A percentile compares a stretch with the other conserved stretches of the same genome.
Conservation (phyloP, 108 stramenopile species). For the Fragilariopsis cylindrus region DNA sequence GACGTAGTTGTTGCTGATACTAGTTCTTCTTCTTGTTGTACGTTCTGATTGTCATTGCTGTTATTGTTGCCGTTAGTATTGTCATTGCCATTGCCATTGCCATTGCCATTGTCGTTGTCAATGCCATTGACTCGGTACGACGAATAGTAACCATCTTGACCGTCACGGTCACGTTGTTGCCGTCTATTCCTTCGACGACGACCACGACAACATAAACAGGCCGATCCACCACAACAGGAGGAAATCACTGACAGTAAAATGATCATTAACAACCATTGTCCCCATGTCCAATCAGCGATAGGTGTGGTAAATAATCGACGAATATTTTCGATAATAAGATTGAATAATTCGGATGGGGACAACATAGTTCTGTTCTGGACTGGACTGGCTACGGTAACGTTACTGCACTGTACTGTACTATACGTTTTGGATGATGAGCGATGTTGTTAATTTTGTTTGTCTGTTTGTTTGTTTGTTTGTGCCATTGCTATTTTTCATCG, state of each 20-base stretch:
- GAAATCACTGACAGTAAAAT: not conserved
- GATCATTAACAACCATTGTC: not conserved
- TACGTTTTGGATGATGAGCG: too few species aligned
- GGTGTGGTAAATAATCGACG: slow-evolving; percentile 7
- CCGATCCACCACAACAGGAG: not conserved
- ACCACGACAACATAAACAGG: not conserved
- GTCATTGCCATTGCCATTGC: too few species aligned
- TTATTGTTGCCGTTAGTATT: too few species aligned
- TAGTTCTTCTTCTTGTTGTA: too few species aligned
- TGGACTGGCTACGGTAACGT: too few species aligned
- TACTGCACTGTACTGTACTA: too few species aligned
- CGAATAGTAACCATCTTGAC: not conserved
- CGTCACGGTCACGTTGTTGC: not conserved
- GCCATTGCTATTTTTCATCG: too few species aligned
- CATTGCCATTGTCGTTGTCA: not conserved
- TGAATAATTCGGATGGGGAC: not conserved
- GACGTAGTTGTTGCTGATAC: too few species aligned
- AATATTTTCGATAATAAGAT: not conserved
- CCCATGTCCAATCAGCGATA: slow-evolving; percentile 7
- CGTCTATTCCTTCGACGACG: not conserved
- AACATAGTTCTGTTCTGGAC: not conserved
- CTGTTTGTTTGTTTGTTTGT: too few species aligned
- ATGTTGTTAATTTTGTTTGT: too few species aligned
- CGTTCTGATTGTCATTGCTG: too few species aligned
- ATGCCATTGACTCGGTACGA: not conserved